phyloP scores from a whole-genome alignment of 108 stramenopile species.

The Skeletonema potamos region DNA sequence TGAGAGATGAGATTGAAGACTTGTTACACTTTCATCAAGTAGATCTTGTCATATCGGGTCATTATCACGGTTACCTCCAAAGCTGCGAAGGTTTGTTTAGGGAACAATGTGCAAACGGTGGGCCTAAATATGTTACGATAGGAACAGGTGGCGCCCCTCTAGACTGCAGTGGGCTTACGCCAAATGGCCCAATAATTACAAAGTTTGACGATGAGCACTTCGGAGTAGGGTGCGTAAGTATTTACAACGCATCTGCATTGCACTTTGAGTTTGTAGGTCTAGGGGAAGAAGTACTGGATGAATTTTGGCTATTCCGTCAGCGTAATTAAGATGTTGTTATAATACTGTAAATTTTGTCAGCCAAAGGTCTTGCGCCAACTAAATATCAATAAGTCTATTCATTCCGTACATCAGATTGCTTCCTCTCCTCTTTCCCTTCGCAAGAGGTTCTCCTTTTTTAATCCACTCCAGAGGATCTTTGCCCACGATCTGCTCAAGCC shows the following conservation, averaged over 20 bases:
- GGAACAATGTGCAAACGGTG: constrained; percentile 50
- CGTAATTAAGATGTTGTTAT: constrained; percentile 1
- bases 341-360: not conserved
- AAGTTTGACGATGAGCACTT: constrained; percentile 15
- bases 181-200: constrained; percentile 9
- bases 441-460: constrained; percentile 61
- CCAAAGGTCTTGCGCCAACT: not conserved
- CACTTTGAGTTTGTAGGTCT: constrained; percentile 49
- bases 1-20: constrained; percentile 73
- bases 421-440: constrained; percentile 59
- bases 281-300: constrained; percentile 44
- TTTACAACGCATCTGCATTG: constrained; percentile 39
- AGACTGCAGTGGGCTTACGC: constrained; percentile 1
- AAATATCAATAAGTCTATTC: constrained; percentile 46
- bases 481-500: constrained; percentile 63
- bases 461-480: constrained; percentile 79
- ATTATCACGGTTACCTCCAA: constrained; percentile 76
- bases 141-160: constrained; percentile 58
- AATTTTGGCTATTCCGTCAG: constrained; percentile 34
- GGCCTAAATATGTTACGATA: constrained; percentile 65
- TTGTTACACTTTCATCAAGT: constrained; percentile 63
- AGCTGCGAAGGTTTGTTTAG: constrained; percentile 68
- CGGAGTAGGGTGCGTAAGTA: constrained; percentile 41
- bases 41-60: constrained; percentile 74
- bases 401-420: constrained; percentile 41